Evolutionary conservation across 2,329 filamentous ascomycete species (phyloP), one percentile per base, ranked within the genome.

Genomic region (Arthrobotrys iridis): DNA sequence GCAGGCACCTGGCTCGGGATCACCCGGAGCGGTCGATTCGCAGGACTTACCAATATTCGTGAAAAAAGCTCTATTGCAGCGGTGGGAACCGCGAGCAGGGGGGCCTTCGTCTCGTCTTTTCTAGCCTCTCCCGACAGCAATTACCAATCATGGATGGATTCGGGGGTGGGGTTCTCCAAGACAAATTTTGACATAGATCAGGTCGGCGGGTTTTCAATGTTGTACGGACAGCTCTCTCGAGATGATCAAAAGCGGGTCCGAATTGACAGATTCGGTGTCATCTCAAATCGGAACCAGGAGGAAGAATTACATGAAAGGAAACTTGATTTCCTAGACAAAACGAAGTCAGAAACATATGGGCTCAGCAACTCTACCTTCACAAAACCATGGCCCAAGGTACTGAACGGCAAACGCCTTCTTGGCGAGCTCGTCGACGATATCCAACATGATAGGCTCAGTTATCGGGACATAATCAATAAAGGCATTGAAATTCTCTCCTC

Each of bases 1-100:
- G 7, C 11, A 77, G 88, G 88, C 26, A 90, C 88, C 5, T 90
- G 88, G 88, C 82, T 90, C 37, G 88, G 88, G 71, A 83, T 90
- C 74, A 89, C 85, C 43, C 85, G 85, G 77, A 81, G 84, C 2
- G 88, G 88, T 13, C 84, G 86, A 67, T 84, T 90, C 64, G 88
- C 88, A 7, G 86, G 89, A 4, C 83, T 90, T 73, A 90, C 88
- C 62, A 90, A 90, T 82, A 90, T 88, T 79, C 86, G 88, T 70
- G 88, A 90, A 82, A 83, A 83, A 22, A 81, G 84, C 64, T 79
- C 83, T 20, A 80, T 85, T 67, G 85, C 88, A 79, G 82, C 83
- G 2, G 82, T 83, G 13, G 87, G 85, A 10, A 81, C 83, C 70
- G 85, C 84, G 78, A 89, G 87, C 80, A 85, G 88, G 66, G 88